Evolutionary conservation across 306 rosid species (phyloP), one percentile per base, ranked within the genome.

Genomic region (Arachis hypogaea): DNA sequence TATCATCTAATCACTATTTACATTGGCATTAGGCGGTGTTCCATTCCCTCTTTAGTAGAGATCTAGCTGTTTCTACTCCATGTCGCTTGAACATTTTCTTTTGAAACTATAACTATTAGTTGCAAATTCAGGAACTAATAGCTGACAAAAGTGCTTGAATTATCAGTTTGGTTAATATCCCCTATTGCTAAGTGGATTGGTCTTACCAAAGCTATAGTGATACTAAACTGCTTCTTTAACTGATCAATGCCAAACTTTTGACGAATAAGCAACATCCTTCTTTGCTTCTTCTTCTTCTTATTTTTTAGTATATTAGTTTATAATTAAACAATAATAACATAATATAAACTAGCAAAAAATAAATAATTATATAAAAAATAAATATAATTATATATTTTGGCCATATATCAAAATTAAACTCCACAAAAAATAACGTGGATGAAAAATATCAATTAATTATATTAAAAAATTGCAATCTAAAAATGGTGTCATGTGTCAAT

Each of bases 181-280:
- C 59, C 2, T 54, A 11, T 7, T 50, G 7, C n/a, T 11, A 7
- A 4, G 7, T 9, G 44, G 44, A 41, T 41, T 41, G 44, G 44
- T 45, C 45, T 45, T 11, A 10, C 65, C 22, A 33, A 60, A 61
- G 66, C 29, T 22, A 61, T 30, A 29, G 1, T 14, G 77, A n/a
- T 60, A 46, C 29, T 22, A 61, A 4, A 29, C 1, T 36, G 77
- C 9, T 60, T 68, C 60, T 68, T 51, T 36, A 68, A 51, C 73
- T 40, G 62, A 54, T 67, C 50, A 54, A 6, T 5, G 68, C 60
- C 76, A 59, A 60, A 28, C 41, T 18, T 63, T 50, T 3, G 70
- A 51, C n/a, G 16, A 59, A 61, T 6, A 28, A 36, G 7, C 69
- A 61, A n/a, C 33, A 36, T 60, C 12, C 9, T 54, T n/a, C 46